Percentiles rank a stretch among this genome's conserved stretches.
Conservation (phyloP, 1,284 basidiomycete genomes). For the Boletus semigastroideus region DNA sequence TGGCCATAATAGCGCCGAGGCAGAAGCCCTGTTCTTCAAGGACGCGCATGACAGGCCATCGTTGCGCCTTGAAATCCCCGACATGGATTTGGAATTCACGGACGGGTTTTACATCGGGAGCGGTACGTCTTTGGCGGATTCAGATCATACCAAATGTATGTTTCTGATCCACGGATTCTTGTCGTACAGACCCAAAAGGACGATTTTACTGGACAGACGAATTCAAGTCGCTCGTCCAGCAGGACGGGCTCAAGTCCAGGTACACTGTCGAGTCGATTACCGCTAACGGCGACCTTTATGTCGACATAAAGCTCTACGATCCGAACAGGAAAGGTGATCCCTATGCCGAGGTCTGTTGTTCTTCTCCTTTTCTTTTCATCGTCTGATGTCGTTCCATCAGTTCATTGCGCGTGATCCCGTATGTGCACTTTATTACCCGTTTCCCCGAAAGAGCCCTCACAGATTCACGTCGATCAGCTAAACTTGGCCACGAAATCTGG, state of each 20-base stretch:
- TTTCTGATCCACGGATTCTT: not conserved
- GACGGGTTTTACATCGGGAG: not conserved
- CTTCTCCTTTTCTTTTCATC: not conserved
- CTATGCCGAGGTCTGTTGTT: not conserved
- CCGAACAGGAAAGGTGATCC: not conserved
- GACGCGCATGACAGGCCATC: not conserved
- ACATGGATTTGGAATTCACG: not conserved
- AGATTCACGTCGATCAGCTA: not conserved
- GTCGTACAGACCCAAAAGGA: not conserved
- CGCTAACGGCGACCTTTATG: not conserved
- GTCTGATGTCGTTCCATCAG: not conserved
- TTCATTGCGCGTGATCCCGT: not conserved
- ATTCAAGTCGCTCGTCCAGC: not conserved
- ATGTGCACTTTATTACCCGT: not conserved
- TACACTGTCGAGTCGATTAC: not conserved
- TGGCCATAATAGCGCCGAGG: not conserved
- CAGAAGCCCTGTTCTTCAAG: not conserved
- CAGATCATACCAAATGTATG: not conserved
- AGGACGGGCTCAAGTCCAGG: not conserved
- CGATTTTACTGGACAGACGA: not conserved
- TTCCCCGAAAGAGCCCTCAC: not conserved
- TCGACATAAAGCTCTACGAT: not conserved
- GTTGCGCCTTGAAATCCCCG: not conserved
- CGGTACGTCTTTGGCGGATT: not conserved
- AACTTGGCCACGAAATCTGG: not conserved